Base-by-base conservation (phyloP, 148 eudicot species). In the Chenopodium quinoa region DNA sequence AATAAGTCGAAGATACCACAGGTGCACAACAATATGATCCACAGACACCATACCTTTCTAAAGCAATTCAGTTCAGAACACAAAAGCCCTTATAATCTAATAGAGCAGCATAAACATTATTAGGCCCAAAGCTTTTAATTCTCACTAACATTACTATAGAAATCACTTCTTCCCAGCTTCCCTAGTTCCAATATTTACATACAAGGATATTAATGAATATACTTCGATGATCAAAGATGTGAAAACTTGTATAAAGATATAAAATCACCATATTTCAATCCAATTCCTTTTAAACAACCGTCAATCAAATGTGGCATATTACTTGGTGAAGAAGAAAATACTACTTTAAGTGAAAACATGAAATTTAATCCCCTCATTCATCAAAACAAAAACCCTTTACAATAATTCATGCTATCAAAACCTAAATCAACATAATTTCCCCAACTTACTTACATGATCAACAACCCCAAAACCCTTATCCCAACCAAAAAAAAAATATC, bases 401-500 rank as follows among this genome's bases (percentile, higher is more conserved):
- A 29, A 63, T 7, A 63, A n/a, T 17, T 19, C 75, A 80, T n/a
- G 75, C 74, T n/a, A 25, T 50, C 13, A 31, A 47, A 68, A n/a
- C 66, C 22, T n/a, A 62, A 66, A 1, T 44, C 52, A 72, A 73
- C 4, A 63, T 20, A 62, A 22, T n/a, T 9, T 62, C 25, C 66
- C 4, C 44, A 40, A 6, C 44, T 40, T 5, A 40, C 44, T 40
- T 40, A 40, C 44, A 40, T 62, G 25, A 22, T 14, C 62, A 74
- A 50, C 47, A 58, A 56, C 48, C 25, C 73, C 44, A 34, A 32
- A 69, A 29, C 9, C n/a, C 73, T 29, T 69, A 9, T 32, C 19
- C n/a, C 34, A 69, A 46, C 34, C 34, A 34, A 71, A 71, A 60
- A 56, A 76, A 32, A 60, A 56, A 76, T 22, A 77, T 23, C 79